Evolutionary conservation across 208 protist species (phyloP), one percentile per base, ranked within the genome.

Genomic region (Entamoeba invadens): DNA sequence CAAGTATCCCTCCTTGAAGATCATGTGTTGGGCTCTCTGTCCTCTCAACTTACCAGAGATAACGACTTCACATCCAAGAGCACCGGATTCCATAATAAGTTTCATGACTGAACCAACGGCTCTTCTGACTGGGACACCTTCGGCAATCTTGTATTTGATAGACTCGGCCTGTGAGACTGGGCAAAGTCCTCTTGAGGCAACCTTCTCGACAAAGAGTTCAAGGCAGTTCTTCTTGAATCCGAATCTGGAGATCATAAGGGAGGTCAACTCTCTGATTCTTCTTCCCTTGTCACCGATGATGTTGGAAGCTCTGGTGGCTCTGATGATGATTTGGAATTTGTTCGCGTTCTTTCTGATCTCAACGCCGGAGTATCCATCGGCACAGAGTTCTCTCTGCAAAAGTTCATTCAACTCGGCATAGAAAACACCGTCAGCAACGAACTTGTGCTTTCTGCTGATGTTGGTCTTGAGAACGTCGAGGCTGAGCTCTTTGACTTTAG

Each of bases 321-420:
- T 96, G 97, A 99, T 99, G 96, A 99, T 98, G 95, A 99, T 98
- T 97, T 99, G 98, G 45, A 98, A 99, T 95, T 97, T 97, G 93
- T 95, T 96, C 94, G 98, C 97, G 44, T 98, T 99, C 42, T 97
- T 96, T 94, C 98, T 97, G 95, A 99, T 97, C 44, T 47, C 35
- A 45, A 94, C 91, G 93, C 92, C 92, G 92, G 93, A 91, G 96
- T 97, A 96, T 95, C 98, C 98, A 92, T 99, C 98, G 95, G 99
- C 98, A 92, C 97, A 97, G 38, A 99, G 97, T 96, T 99, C 98
- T 95, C 98, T 97, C 94, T 97, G 98, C 57, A 99, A 96, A 93
- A 99, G 98, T 96, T 99, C 99, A 96, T 99, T 99, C 91, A 99
- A 97, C 97, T 99, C 99, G 94, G 98, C 98, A 96, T 98, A 99